phyloP scores from a whole-genome alignment of 1,284 basidiomycete genomes.

The Trametes polyzona region DNA sequence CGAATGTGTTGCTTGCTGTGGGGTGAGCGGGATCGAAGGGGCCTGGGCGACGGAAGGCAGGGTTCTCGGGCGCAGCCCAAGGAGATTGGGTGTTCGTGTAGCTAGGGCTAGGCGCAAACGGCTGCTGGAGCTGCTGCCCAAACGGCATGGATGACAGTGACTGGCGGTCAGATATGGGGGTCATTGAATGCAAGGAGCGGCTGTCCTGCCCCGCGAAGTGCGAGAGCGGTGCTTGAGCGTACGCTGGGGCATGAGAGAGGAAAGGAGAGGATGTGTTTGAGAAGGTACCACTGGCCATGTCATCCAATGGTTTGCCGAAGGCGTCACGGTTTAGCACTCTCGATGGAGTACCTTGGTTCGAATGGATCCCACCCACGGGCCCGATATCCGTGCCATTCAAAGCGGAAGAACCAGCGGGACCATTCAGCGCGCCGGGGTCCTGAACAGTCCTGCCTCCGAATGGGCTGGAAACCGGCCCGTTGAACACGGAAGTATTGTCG shows the following conservation, averaged over 20 bases:
- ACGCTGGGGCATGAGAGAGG: constrained; percentile 32
- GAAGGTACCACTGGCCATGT: constrained; percentile 20
- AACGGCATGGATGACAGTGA: constrained; percentile 13
- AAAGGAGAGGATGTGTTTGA: constrained; percentile 32
- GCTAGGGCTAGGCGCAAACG: constrained; percentile 24
- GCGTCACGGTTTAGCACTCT: constrained; percentile 30
- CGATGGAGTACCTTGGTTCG: constrained; percentile 21
- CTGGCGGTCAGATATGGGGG: constrained; percentile 32
- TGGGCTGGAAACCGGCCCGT: constrained; percentile 3
- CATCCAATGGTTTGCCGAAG: constrained; percentile 26
- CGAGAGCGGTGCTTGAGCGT: constrained; percentile 36
- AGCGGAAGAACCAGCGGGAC: constrained; percentile 10
- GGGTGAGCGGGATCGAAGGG: constrained; percentile 45
- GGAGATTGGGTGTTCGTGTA: constrained; percentile 34
- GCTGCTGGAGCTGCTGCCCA: constrained; percentile 26
- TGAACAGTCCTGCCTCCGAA: constrained; percentile 18
- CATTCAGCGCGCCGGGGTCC: constrained; percentile 14
- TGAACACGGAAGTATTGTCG: constrained; percentile 12
- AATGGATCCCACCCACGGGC: constrained; percentile 23
- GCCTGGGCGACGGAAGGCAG: constrained; percentile 42
- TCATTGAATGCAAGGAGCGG: constrained; percentile 28
- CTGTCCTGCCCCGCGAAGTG: constrained; percentile 30
- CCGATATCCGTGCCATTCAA: constrained; percentile 23
- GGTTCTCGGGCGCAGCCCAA: constrained; percentile 38
- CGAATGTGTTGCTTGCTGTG: constrained; percentile 31